These are phyloP conservation scores for Arthrobotrys conoides DNA, from an alignment of 2,329 filamentous ascomycete species.

Conservation along the genomic window DNA sequence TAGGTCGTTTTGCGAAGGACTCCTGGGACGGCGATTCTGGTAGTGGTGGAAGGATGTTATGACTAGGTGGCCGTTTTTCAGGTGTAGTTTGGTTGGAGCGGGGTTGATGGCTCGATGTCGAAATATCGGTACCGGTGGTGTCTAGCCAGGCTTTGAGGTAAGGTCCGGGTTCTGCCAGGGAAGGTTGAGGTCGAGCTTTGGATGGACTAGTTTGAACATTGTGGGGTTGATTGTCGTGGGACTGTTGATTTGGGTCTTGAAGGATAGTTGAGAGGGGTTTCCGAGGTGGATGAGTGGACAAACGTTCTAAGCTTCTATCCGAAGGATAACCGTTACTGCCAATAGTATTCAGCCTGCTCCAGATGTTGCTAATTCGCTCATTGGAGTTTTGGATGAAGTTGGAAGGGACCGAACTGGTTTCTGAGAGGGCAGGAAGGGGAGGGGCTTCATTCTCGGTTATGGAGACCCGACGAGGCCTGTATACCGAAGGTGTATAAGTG, in stretches of 20 bases:
- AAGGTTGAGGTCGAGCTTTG: background rate
- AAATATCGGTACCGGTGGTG: slow-evolving; percentile 29
- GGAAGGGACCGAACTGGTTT: slow-evolving; percentile 50
- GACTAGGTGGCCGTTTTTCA: slow-evolving; percentile 35
- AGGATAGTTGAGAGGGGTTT: slow-evolving; percentile 39
- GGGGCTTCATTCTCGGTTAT: slow-evolving; percentile 26
- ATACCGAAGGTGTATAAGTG: slow-evolving; percentile 35
- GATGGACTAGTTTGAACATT: background rate
- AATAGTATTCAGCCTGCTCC: slow-evolving; percentile 45
- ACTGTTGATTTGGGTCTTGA: slow-evolving; percentile 25
- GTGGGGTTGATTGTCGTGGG: slow-evolving; percentile 5
- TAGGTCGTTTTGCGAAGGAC: background rate
- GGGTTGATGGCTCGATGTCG: slow-evolving; percentile 42
- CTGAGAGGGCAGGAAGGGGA: slow-evolving; percentile 36
- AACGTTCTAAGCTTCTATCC: slow-evolving; percentile 32
- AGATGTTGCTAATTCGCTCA: slow-evolving; percentile 57
- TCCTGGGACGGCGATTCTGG: slow-evolving; percentile 37
- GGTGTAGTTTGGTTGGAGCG: slow-evolving; percentile 53
- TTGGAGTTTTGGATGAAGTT: slow-evolving; percentile 49
- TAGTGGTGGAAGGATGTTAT: background rate
- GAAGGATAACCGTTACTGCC: slow-evolving; percentile 25
- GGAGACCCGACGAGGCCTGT: slow-evolving; percentile 26
- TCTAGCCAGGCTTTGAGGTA: slow-evolving; percentile 56
- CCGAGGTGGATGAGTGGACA: slow-evolving; percentile 31
- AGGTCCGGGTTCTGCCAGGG: slow-evolving; percentile 45